Conservation (phyloP, 1,284 basidiomycete genomes). For the Malassezia caprae region DNA sequence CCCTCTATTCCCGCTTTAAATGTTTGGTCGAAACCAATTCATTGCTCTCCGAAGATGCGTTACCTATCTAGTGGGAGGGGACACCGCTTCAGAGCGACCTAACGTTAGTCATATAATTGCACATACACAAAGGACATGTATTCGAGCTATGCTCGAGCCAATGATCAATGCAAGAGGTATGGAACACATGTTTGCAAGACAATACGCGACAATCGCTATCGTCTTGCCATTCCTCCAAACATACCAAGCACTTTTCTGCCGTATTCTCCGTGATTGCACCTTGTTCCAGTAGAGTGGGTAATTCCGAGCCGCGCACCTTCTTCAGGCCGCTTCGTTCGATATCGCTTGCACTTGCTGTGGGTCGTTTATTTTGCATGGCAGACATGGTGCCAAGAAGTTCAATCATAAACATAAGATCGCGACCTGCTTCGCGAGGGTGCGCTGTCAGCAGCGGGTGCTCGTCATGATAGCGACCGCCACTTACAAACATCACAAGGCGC, state of each 20-base stretch:
- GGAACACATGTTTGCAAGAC: constrained; percentile 39
- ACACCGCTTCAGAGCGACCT: constrained; percentile 12
- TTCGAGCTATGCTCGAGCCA: constrained; percentile 36
- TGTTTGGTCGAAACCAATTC: constrained; percentile 70
- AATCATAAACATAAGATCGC: constrained; percentile 45
- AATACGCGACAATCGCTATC: constrained; percentile 35
- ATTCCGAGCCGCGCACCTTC: constrained; percentile 23
- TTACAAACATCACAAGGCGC: constrained; percentile 43
- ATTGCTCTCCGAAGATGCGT: constrained; percentile 56
- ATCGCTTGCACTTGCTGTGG: constrained; percentile 33
- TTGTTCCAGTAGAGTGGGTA: constrained; percentile 17
- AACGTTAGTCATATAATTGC: not conserved
- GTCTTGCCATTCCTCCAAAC: constrained; percentile 41
- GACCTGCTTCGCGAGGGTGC: constrained; percentile 29
- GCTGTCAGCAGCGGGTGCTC: constrained; percentile 39
- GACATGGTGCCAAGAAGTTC: constrained; percentile 39
- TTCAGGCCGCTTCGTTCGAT: constrained; percentile 30
- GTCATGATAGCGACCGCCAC: constrained; percentile 37
- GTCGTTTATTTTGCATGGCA: constrained; percentile 30
- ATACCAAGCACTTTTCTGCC: constrained; percentile 38
- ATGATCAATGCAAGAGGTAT: constrained; percentile 31
- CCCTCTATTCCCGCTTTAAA: constrained; percentile 80
- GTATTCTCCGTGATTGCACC: constrained; percentile 40
- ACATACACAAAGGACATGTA: constrained; percentile 33
- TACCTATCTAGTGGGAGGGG: constrained; percentile 3